Conservation (phyloP, 495 filamentous ascomycete species). For the Clohesyomyces aquaticus region DNA sequence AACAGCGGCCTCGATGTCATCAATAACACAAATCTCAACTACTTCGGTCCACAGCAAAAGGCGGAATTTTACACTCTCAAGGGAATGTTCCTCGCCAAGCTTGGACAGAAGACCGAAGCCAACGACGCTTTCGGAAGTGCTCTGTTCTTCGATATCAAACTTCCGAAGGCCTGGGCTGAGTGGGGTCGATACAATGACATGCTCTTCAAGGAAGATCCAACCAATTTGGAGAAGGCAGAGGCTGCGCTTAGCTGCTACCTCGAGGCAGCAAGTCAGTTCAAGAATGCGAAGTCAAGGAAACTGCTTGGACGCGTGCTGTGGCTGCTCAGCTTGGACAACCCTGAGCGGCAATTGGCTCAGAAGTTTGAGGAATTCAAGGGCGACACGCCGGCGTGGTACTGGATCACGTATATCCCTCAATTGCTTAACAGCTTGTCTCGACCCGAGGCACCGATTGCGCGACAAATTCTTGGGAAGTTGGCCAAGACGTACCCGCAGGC, state of each 20-base stretch:
- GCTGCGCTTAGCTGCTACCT: slow-evolving; percentile 95
- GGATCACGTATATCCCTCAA: slow-evolving; percentile 99
- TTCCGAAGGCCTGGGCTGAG: slow-evolving; percentile 98
- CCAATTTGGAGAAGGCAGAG: slow-evolving; percentile 75
- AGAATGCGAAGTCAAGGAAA: slow-evolving; percentile 95
- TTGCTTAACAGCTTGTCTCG: slow-evolving; percentile 85
- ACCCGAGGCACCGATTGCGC: slow-evolving; percentile 84
- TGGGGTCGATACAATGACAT: slow-evolving; percentile 98
- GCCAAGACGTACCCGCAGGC: slow-evolving; percentile 93
- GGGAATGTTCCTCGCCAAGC: slow-evolving; percentile 98
- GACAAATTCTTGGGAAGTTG: slow-evolving; percentile 83
- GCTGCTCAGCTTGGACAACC: slow-evolving; percentile 92
- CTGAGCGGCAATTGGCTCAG: slow-evolving; percentile 73
- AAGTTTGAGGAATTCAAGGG: slow-evolving; percentile 94
- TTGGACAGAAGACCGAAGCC: slow-evolving; percentile 83
- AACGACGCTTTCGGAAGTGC: slow-evolving; percentile 93
- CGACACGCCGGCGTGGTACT: slow-evolving; percentile 96
- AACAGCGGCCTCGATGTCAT: slow-evolving; percentile 95
- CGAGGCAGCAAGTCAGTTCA: slow-evolving; percentile 93
- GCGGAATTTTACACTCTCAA: slow-evolving; percentile 99
- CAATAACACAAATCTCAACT: slow-evolving; percentile 98
- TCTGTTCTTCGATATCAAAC: slow-evolving; percentile 89
- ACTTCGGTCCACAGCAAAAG: slow-evolving; percentile 94
- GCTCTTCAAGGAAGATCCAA: slow-evolving; percentile 86
- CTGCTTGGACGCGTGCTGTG: slow-evolving; percentile 93